Conservation (phyloP, 140 eudicot genomes). For the Anethum foeniculum region DNA sequence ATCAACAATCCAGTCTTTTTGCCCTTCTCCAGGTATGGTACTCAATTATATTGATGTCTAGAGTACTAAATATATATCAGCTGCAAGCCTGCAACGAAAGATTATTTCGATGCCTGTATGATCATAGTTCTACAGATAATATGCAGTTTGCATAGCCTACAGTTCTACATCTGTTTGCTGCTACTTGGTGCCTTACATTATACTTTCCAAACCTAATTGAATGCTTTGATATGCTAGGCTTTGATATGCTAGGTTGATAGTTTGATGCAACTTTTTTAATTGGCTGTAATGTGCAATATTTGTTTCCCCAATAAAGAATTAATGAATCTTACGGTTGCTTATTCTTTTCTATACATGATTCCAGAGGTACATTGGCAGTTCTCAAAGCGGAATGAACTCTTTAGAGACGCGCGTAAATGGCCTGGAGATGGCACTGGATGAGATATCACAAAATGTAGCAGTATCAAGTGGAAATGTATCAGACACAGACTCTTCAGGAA, state of each 20-base stretch:
- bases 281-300: background rate
- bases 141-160: background rate
- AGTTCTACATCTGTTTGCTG: background rate
- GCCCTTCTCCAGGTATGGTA: constrained; percentile 67
- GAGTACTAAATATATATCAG: background rate
- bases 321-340: background rate
- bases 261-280: background rate
- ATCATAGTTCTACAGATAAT: background rate
- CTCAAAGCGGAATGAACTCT: constrained; percentile 80
- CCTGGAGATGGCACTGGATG: constrained; percentile 69
- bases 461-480: constrained; percentile 53
- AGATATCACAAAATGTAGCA: constrained; percentile 68
- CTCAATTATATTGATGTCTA: background rate
- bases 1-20: constrained; percentile 72
- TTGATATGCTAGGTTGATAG: background rate
- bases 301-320: background rate
- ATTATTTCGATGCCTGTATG: background rate
- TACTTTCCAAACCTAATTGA: background rate
- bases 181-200: too few relatives aligned
- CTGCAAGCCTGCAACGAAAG: background rate
- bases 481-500: constrained; percentile 34
- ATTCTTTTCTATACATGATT: background rate
- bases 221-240: background rate
- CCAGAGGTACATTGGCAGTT: constrained; percentile 80
- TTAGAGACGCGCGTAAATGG: constrained; percentile 88